A percentile compares a stretch with the other conserved stretches of the same genome.
phyloP scores from a whole-genome alignment of 805 yeast genomes.

The Wickerhamiella lipophila region DNA sequence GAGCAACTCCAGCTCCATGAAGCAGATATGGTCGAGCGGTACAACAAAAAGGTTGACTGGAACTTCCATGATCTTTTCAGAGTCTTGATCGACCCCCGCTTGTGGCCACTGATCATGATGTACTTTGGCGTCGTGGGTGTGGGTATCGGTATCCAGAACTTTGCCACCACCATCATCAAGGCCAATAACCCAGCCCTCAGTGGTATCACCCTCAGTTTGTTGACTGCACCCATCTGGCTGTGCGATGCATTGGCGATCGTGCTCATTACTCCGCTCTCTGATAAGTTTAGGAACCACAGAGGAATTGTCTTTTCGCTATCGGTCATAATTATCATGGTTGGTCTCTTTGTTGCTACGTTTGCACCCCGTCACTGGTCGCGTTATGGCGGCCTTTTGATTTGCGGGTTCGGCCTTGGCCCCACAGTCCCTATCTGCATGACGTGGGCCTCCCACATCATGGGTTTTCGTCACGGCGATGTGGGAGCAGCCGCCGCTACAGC shows the following conservation, averaged over 20 bases:
- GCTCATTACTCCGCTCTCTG: conserved; percentile 68
- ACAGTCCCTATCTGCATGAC: conserved; percentile 85
- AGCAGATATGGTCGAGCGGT: conserved; percentile 45
- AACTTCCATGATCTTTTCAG: conserved; percentile 42
- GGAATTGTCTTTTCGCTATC: conserved; percentile 51
- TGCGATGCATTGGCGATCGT: conserved; percentile 69
- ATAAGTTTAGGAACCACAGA: conserved; percentile 45
- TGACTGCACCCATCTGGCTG: conserved; percentile 85
- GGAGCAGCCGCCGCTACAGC: conserved; percentile 80
- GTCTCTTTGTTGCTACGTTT: conserved; percentile 63
- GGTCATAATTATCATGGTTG: conserved; percentile 55
- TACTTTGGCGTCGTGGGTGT: conserved; percentile 87
- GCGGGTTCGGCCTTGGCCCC: conserved; percentile 83
- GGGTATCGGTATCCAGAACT: conserved; percentile 77
- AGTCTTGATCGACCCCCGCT: conserved; percentile 48
- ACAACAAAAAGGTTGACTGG: conserved; percentile 39
- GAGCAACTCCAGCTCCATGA: conserved; percentile 46
- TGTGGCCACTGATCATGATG: conserved; percentile 77
- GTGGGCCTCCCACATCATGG: conserved; percentile 65
- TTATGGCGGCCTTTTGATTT: conserved; percentile 67
- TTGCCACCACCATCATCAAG: conserved; percentile 64
- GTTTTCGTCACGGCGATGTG: conserved; percentile 60
- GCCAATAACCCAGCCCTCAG: conserved; percentile 49
- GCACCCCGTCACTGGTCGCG: conserved; percentile 63
- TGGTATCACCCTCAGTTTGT: conserved; percentile 56